Conservation (phyloP, 257 asterid genomes). For the Verbena officinalis region DNA sequence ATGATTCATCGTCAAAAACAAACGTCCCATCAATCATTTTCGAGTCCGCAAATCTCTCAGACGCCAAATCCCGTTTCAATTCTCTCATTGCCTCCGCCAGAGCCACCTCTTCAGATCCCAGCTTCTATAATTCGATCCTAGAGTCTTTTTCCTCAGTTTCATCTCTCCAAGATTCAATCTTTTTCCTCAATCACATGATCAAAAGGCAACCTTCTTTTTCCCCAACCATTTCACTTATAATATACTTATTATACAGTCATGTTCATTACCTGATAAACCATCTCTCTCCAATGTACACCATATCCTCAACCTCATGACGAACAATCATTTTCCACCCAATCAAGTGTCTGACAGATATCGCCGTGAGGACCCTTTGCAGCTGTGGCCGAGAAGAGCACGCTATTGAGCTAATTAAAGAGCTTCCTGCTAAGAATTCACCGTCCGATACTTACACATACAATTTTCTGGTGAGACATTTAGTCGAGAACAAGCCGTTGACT, state of each 20-base stretch:
- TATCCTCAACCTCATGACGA: slow-evolving; percentile 71
- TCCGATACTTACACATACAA: slow-evolving; percentile 79
- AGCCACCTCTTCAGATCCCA: slow-evolving; percentile 54
- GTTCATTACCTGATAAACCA: slow-evolving; percentile 50
- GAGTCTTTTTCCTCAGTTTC: slow-evolving; percentile 70
- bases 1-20: slow-evolving; percentile 24
- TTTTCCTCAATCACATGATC: slow-evolving; percentile 77
- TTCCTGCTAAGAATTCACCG: slow-evolving; percentile 49
- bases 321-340: slow-evolving; percentile 67
- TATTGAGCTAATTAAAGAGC: slow-evolving; percentile 70
- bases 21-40: slow-evolving; percentile 42
- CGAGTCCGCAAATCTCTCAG: slow-evolving; percentile 63
- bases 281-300: slow-evolving; percentile 58
- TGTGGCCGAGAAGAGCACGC: slow-evolving; percentile 79
- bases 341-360: slow-evolving; percentile 65
- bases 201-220: slow-evolving; percentile 73
- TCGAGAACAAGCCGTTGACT: slow-evolving; percentile 65
- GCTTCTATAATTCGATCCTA: slow-evolving; percentile 59
- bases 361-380: slow-evolving; percentile 79
- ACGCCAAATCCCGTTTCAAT: slow-evolving; percentile 77
- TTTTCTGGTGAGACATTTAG: slow-evolving; percentile 74
- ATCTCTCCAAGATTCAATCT: slow-evolving; percentile 73
- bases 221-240: slow-evolving; percentile 77
- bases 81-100: slow-evolving; percentile 56
- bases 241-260: slow-evolving; percentile 62